phyloP scores from a whole-genome alignment of 1,139 yeast genomes.

The Taphrina flavorubra region DNA sequence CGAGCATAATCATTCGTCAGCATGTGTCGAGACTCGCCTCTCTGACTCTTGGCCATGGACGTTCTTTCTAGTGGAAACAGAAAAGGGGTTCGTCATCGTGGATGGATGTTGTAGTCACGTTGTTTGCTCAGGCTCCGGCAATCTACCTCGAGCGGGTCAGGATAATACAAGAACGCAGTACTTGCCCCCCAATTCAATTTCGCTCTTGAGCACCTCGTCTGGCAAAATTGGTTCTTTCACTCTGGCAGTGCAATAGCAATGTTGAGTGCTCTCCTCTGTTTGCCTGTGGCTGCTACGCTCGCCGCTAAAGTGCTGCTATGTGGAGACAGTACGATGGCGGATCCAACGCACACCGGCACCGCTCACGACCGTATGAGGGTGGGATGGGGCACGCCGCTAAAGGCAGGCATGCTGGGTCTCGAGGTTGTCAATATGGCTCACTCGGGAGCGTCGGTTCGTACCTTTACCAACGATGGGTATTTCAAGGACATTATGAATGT shows the following conservation, averaged over 20 bases:
- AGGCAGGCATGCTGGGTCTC: background rate
- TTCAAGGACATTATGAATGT: background rate
- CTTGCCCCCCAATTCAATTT: background rate
- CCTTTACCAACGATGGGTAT: conserved; percentile 8
- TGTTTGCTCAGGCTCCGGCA: background rate
- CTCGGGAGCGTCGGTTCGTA: conserved; percentile 15
- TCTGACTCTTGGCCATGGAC: background rate
- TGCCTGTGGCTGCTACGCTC: background rate
- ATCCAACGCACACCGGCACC: background rate
- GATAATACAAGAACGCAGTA: background rate
- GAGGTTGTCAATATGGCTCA: conserved; percentile 16
- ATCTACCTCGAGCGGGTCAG: conserved; percentile 1
- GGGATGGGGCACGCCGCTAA: conserved; percentile 6
- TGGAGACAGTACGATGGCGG: conserved; percentile 17
- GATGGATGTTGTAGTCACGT: background rate
- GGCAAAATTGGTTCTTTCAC: background rate
- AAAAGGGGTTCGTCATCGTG: conserved; percentile 1
- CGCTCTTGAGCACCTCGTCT: too few species aligned
- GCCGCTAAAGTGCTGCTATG: conserved; percentile 3
- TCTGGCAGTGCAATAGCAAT: background rate
- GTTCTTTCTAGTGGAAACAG: background rate
- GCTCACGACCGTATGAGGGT: conserved; percentile 8
- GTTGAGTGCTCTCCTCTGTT: background rate
- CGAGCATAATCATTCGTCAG: too few species aligned
- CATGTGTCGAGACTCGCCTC: too few species aligned